Conservation (phyloP, 2,329 filamentous ascomycete species). For the Epichloe glyceriae region DNA sequence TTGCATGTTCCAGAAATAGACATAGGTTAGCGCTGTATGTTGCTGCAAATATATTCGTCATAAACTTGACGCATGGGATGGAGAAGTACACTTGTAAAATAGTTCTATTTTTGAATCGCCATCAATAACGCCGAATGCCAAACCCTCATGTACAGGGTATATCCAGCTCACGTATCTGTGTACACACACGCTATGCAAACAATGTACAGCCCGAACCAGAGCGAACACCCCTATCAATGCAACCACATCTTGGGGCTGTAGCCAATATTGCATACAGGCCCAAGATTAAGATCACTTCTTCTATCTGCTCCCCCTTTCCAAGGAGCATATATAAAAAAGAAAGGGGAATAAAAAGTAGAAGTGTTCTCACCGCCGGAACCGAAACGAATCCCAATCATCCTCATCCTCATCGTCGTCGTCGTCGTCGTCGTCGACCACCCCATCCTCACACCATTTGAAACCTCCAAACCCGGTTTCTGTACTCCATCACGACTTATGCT, state of each 20-base stretch:
- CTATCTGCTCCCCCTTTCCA: too few relatives aligned
- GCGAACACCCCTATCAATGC: too few relatives aligned
- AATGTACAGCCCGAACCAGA: background rate
- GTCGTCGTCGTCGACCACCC: slow-evolving; percentile 25
- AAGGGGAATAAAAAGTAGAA: background rate
- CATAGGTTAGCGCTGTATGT: too few relatives aligned
- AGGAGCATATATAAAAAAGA: too few relatives aligned
- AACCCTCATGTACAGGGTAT: background rate
- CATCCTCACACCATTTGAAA: background rate
- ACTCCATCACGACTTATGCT: slow-evolving; percentile 15
- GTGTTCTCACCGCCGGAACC: slow-evolving; percentile 22
- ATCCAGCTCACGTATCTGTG: background rate
- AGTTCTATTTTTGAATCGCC: background rate
- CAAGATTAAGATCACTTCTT: too few relatives aligned
- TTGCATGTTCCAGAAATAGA: too few relatives aligned
- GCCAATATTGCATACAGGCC: too few relatives aligned
- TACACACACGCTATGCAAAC: background rate
- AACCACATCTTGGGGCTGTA: too few relatives aligned
- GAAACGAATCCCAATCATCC: slow-evolving; percentile 48
- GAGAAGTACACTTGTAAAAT: background rate
- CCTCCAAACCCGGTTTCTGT: slow-evolving; percentile 15
- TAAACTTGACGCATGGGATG: too few relatives aligned
- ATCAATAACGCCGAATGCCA: background rate
- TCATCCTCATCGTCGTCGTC: slow-evolving; percentile 36
- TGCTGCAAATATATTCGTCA: too few relatives aligned